Evolutionary conservation across 139 green algal species (phyloP).

Genomic region (Tetraselmis striata): DNA sequence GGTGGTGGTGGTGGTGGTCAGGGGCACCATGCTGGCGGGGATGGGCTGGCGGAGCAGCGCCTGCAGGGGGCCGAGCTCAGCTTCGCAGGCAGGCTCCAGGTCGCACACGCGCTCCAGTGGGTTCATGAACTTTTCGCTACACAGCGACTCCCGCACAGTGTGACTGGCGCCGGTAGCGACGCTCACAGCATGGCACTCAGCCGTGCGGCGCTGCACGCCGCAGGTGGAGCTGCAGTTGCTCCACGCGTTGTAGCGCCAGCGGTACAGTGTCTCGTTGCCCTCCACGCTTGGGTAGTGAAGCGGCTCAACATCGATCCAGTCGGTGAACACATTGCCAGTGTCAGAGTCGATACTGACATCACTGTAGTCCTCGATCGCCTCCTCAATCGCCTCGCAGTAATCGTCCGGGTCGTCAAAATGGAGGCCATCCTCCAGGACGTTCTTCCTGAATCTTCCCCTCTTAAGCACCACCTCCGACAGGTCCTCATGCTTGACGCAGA

Average conservation of each 20-base stretch:
- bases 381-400: not conserved
- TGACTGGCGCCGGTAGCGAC: not conserved
- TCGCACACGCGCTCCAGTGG: not conserved
- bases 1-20: too few relatives aligned
- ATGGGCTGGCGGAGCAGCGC: not conserved
- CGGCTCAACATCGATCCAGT: not conserved
- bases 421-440: not conserved
- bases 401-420: not conserved
- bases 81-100: not conserved
- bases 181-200: not conserved
- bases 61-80: not conserved
- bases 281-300: not conserved
- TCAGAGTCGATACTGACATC: not conserved
- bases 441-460: not conserved
- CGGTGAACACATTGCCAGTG: not conserved
- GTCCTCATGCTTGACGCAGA: not conserved
- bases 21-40: not conserved
- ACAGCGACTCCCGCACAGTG: not conserved
- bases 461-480: not conserved
- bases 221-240: not conserved
- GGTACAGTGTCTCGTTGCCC: not conserved
- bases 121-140: not conserved
- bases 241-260: not conserved
- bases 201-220: not conserved
- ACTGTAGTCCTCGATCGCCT: not conserved